These are phyloP conservation scores for Sarocladium brachiariae DNA, from an alignment of 2,329 filamentous ascomycete species.

Conservation along the genomic window DNA sequence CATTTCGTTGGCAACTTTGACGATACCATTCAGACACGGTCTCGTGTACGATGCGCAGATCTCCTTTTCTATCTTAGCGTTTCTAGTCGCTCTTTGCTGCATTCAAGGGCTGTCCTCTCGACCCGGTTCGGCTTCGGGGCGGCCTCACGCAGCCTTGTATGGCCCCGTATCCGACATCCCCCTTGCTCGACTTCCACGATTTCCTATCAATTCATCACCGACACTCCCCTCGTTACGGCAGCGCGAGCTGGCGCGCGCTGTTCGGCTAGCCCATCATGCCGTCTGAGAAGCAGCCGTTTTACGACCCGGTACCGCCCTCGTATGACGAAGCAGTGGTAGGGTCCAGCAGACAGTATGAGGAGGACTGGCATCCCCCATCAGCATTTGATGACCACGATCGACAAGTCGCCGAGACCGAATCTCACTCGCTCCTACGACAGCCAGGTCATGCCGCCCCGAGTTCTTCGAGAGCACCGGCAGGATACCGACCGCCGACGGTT, in stretches of 20 bases:
- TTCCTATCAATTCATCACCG: background rate
- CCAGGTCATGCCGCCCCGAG: slow-evolving; percentile 27
- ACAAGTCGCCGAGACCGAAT: slow-evolving; percentile 57
- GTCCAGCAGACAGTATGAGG: slow-evolving; percentile 25
- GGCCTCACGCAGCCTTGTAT: slow-evolving; percentile 3
- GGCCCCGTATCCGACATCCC: slow-evolving; percentile 5
- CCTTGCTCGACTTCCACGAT: background rate
- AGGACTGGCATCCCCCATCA: slow-evolving; percentile 24
- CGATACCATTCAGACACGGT: slow-evolving; percentile 6
- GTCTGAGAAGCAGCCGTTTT: slow-evolving; percentile 32
- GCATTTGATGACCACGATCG: slow-evolving; percentile 45
- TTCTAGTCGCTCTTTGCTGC: background rate
- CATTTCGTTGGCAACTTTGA: background rate
- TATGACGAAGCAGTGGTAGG: slow-evolving; percentile 35
- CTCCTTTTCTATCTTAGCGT: background rate
- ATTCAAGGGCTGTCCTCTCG: background rate
- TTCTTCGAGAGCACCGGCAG: slow-evolving; percentile 38
- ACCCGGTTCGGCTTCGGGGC: background rate
- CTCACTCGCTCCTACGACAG: slow-evolving; percentile 60
- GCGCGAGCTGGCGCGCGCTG: slow-evolving; percentile 3
- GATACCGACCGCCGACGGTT: slow-evolving; percentile 76
- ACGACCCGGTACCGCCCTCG: slow-evolving; percentile 36
- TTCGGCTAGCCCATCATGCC: slow-evolving; percentile 5
- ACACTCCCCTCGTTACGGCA: background rate
- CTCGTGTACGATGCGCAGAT: background rate